A percentile compares a stretch with the other conserved stretches of the same genome.
Conservation (phyloP, 1,284 basidiomycete species). For the Moesziomyces antarcticus region DNA sequence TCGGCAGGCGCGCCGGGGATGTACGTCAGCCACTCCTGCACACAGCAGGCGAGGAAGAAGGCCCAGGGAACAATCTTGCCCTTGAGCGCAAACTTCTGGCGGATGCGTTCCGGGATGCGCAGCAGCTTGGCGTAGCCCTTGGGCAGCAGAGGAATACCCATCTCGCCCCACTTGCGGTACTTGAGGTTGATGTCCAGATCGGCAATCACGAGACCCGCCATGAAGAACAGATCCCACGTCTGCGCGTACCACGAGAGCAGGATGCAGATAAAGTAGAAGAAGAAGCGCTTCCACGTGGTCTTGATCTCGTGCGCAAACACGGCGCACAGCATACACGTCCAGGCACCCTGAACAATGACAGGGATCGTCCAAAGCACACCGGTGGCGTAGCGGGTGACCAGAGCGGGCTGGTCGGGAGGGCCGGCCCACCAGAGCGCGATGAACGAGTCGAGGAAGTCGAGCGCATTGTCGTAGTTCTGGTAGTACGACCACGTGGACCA, state of each 20-base stretch:
- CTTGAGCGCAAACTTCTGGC: slow-evolving; percentile 45
- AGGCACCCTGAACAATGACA: slow-evolving; percentile 55
- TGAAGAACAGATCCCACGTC: slow-evolving; percentile 60
- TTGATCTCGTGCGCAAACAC: slow-evolving; percentile 57
- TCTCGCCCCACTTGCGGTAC: slow-evolving; percentile 51
- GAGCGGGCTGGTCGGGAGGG: slow-evolving; percentile 47
- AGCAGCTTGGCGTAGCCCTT: slow-evolving; percentile 27
- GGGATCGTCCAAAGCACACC: slow-evolving; percentile 64
- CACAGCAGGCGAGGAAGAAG: slow-evolving; percentile 53
- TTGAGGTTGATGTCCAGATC: slow-evolving; percentile 58
- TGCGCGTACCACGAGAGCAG: slow-evolving; percentile 56
- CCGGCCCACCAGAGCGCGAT: slow-evolving; percentile 54
- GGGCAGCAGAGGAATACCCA: slow-evolving; percentile 43
- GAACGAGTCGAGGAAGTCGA: slow-evolving; percentile 51
- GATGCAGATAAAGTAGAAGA: slow-evolving; percentile 54
- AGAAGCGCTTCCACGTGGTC: slow-evolving; percentile 53
- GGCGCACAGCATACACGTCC: slow-evolving; percentile 55
- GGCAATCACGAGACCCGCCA: slow-evolving; percentile 58
- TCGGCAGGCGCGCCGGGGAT: slow-evolving; percentile 33
- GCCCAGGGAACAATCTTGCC: slow-evolving; percentile 53
- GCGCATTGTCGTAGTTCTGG: slow-evolving; percentile 53
- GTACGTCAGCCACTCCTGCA: slow-evolving; percentile 44
- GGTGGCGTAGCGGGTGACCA: slow-evolving; percentile 57
- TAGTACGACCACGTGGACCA: slow-evolving; percentile 61
- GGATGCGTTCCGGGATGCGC: slow-evolving; percentile 31